A percentile compares a stretch with the other conserved stretches of the same genome.
Conservation (phyloP, 768 basidiomycete genomes). For the Kwoniella heveanensis region DNA sequence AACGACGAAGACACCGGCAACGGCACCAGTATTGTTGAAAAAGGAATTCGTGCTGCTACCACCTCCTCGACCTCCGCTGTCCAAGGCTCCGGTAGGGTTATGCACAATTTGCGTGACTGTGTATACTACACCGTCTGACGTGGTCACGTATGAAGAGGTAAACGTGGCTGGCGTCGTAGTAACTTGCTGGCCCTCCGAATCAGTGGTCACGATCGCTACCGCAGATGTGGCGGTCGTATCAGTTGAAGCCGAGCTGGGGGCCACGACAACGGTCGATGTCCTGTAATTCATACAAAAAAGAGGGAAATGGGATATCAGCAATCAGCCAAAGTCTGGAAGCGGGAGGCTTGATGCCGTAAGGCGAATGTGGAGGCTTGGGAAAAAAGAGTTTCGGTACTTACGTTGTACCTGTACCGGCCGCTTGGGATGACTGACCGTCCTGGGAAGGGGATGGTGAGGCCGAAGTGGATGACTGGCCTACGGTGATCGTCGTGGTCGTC, state of each 20-base stretch:
- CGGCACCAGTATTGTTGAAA: conserved; percentile 72
- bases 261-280: conserved; percentile 36
- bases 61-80: conserved; percentile 33
- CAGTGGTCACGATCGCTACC: conserved; percentile 44
- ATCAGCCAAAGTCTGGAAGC: not conserved
- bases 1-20: conserved; percentile 73
- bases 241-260: conserved; percentile 18
- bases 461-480: conserved; percentile 23
- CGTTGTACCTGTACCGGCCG: conserved; percentile 15
- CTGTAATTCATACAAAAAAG: conserved; percentile 10
- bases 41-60: conserved; percentile 58
- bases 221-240: conserved; percentile 44
- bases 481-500: conserved; percentile 29
- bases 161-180: conserved; percentile 46
- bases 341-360: not conserved
- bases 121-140: conserved; percentile 48
- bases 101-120: conserved; percentile 55
- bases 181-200: conserved; percentile 34
- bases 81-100: conserved; percentile 52
- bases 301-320: too few species aligned
- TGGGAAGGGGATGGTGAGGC: conserved; percentile 8
- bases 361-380: not conserved
- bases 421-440: conserved; percentile 5
- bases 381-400: not conserved
- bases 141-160: conserved; percentile 46